phyloP scores from a whole-genome alignment of 345 rosid genomes.

The Melaleuca quinquenervia region DNA sequence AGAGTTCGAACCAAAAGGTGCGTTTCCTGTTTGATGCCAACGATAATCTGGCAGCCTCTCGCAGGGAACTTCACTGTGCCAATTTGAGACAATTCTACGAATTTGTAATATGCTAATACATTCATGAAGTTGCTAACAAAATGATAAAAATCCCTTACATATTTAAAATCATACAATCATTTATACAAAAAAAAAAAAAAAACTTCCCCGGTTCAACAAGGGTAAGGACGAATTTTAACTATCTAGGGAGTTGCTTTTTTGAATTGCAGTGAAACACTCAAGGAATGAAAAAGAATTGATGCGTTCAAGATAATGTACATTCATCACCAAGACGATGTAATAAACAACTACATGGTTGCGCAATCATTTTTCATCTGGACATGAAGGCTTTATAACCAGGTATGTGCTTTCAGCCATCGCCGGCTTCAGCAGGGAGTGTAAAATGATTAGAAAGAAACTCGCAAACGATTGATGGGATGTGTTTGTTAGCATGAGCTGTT shows the following conservation, averaged over 20 bases:
- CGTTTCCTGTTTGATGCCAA: neutral
- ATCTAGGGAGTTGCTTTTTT: neutral
- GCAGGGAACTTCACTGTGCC: rapidly evolving
- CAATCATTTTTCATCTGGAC: constrained; percentile 34
- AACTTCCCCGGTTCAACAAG: neutral
- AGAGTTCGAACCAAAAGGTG: neutral
- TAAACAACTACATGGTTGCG: constrained; percentile 19
- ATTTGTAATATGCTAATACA: neutral
- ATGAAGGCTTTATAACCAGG: constrained; percentile 3
- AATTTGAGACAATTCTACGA: neutral
- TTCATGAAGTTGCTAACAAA: neutral
- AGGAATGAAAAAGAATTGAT: neutral
- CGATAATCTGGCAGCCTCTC: rapidly evolving
- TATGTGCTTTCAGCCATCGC: constrained; percentile 37
- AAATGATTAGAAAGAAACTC: constrained; percentile 54
- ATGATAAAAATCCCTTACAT: neutral
- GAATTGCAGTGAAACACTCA: neutral
- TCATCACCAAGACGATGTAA: neutral
- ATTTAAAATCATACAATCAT: neutral
- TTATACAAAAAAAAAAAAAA: neutral
- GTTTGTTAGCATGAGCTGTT: neutral
- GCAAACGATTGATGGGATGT: constrained; percentile 50
- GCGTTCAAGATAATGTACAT: neutral
- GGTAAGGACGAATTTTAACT: neutral
- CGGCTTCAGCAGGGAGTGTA: constrained; percentile 49